A percentile compares a stretch with the other conserved stretches of the same genome.
Conservation (phyloP, 768 basidiomycete species). For the Collybiopsis confluens region DNA sequence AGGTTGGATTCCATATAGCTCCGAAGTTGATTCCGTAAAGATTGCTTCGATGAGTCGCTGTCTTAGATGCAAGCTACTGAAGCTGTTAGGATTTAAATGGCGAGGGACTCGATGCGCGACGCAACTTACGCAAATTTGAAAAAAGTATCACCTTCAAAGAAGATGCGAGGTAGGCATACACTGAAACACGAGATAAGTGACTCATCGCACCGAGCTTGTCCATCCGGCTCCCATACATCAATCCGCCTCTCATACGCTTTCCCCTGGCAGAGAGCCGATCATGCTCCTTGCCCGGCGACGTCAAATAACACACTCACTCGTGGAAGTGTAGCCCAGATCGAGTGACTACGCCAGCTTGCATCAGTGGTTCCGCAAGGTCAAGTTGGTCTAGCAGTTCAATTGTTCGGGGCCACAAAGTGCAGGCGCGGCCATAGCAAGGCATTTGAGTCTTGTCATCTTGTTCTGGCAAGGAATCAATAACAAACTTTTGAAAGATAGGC, state of each 20-base stretch:
- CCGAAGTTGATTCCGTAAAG: not conserved
- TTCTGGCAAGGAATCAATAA: not conserved
- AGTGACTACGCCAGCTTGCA: conserved; percentile 8
- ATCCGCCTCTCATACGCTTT: conserved; percentile 9
- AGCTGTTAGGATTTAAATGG: not conserved
- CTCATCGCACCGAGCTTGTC: conserved; percentile 9
- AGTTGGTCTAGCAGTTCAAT: conserved; percentile 7
- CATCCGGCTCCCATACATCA: conserved; percentile 14
- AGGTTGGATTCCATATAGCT: not conserved
- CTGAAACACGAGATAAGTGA: not conserved
- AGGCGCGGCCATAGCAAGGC: conserved; percentile 7
- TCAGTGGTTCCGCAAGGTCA: conserved; percentile 6
- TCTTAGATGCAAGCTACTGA: conserved; percentile 8
- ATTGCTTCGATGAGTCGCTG: conserved; percentile 9
- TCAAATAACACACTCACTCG: not conserved
- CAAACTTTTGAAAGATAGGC: not conserved
- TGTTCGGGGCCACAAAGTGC: conserved; percentile 10
- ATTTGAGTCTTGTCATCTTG: conserved; percentile 7
- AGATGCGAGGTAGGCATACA: too few species aligned
- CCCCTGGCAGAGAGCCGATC: not conserved
- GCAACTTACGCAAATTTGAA: conserved; percentile 13
- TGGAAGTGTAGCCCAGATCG: conserved; percentile 7
- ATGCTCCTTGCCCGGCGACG: not conserved
- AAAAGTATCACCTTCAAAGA: conserved; percentile 8
- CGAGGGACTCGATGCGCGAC: not conserved